These are phyloP conservation scores for Suhomyces sp. DNA, from an alignment of 805 yeast genomes.

Conservation along the genomic window DNA sequence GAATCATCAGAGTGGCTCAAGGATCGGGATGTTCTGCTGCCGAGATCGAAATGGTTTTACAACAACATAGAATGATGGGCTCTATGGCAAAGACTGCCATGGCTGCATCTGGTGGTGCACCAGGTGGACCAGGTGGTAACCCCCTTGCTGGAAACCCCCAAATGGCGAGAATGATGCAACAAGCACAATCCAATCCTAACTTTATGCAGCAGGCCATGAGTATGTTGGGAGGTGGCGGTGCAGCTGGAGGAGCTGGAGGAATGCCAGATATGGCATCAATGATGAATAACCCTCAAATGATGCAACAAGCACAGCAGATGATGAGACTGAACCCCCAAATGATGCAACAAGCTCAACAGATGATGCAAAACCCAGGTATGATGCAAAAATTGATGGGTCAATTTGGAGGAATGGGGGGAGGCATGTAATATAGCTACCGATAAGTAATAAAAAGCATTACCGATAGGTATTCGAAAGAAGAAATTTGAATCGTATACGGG, in stretches of 20 bases:
- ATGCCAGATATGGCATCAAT: constrained; percentile 55
- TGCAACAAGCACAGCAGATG: constrained; percentile 48
- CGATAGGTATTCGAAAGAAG: too few species aligned
- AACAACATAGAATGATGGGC: constrained; percentile 93
- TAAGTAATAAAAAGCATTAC: not conserved
- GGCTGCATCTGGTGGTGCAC: constrained; percentile 42
- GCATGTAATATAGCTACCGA: not conserved
- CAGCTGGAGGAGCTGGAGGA: constrained; percentile 39
- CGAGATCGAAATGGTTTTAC: constrained; percentile 88
- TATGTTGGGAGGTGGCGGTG: constrained; percentile 59
- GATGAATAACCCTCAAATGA: constrained; percentile 56
- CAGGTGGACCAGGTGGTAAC: constrained; percentile 10
- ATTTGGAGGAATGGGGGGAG: constrained; percentile 46
- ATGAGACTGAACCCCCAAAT: constrained; percentile 44
- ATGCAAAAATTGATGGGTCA: constrained; percentile 70
- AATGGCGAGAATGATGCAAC: constrained; percentile 54
- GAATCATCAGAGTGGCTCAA: constrained; percentile 86
- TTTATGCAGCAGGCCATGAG: constrained; percentile 64
- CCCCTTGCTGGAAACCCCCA: constrained; percentile 38
- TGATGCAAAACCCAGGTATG: constrained; percentile 61
- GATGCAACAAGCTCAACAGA: constrained; percentile 45
- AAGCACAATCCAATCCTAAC: constrained; percentile 51
- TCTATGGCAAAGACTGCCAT: constrained; percentile 77
- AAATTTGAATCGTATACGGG: too few species aligned
- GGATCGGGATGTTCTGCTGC: constrained; percentile 93